phyloP scores from a whole-genome alignment of 1,284 basidiomycete genomes.

The Leccinum variabile region DNA sequence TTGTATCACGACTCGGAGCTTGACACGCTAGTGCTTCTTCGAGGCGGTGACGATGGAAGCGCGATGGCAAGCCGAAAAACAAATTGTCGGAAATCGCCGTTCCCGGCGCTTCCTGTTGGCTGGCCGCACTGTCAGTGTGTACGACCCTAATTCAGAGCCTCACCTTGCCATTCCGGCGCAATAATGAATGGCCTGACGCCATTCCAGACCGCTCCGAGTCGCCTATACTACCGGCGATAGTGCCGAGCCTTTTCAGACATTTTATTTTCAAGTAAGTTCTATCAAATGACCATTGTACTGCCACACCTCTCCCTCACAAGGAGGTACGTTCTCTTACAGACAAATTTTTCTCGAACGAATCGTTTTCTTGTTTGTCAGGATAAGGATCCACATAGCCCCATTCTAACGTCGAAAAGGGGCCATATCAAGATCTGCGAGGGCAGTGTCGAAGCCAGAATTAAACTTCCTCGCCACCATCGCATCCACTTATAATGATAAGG shows the following conservation, averaged over 20 bases:
- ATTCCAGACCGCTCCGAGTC: background rate
- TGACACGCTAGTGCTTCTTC: background rate
- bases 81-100: background rate
- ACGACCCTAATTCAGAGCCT: background rate
- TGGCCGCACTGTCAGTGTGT: too few species aligned
- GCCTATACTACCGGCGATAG: background rate
- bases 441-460: background rate
- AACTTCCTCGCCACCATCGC: background rate
- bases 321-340: background rate
- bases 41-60: background rate
- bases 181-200: background rate
- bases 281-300: background rate
- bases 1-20: too few species aligned
- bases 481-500: conserved; percentile 11
- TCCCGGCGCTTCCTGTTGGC: background rate
- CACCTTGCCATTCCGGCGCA: background rate
- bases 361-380: background rate
- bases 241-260: background rate
- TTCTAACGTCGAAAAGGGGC: background rate
- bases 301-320: background rate
- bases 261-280: background rate
- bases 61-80: background rate
- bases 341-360: background rate
- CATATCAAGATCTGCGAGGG: background rate
- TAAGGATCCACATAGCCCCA: background rate